Percentiles rank a stretch among this genome's conserved stretches.
These are phyloP conservation scores for Amylocarpus encephaloides DNA, from an alignment of 2,329 filamentous ascomycete genomes.

Conservation along the genomic window DNA sequence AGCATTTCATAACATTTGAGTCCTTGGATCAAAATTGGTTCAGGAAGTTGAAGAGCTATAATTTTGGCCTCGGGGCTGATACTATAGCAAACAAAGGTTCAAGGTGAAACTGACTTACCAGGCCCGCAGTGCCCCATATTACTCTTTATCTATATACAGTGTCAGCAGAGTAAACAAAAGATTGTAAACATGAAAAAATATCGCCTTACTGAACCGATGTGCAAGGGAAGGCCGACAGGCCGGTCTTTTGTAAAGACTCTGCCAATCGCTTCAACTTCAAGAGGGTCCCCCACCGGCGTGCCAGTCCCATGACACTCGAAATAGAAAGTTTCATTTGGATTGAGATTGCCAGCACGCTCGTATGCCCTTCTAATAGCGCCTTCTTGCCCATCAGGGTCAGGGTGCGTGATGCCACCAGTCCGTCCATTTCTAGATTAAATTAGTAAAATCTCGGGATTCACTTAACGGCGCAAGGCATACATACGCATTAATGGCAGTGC, in stretches of 20 bases:
- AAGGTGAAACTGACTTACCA: no score
- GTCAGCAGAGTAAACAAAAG: no score
- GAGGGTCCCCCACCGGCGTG: not conserved
- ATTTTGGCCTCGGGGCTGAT: no score
- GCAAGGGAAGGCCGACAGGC: no score
- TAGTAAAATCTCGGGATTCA: no score
- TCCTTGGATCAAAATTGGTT: conserved; percentile 9
- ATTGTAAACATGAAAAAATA: no score
- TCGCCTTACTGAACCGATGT: no score
- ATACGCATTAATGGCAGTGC: conserved; percentile 38
- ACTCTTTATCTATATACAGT: no score
- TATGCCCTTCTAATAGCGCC: conserved; percentile 5
- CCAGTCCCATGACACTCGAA: not conserved
- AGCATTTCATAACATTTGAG: conserved; percentile 32
- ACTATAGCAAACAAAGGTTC: no score
- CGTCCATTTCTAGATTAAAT: no score
- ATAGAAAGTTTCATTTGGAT: not conserved
- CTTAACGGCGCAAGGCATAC: no score
- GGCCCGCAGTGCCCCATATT: no score
- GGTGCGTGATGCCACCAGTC: conserved; percentile 40
- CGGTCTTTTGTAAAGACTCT: not conserved
- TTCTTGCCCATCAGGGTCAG: conserved; percentile 39
- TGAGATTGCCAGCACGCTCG: conserved; percentile 3
- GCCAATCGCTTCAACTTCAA: not conserved
- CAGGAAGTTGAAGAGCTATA: not conserved